Base-by-base conservation (phyloP, 1,284 basidiomycete genomes). In the Porodaedalea pini region DNA sequence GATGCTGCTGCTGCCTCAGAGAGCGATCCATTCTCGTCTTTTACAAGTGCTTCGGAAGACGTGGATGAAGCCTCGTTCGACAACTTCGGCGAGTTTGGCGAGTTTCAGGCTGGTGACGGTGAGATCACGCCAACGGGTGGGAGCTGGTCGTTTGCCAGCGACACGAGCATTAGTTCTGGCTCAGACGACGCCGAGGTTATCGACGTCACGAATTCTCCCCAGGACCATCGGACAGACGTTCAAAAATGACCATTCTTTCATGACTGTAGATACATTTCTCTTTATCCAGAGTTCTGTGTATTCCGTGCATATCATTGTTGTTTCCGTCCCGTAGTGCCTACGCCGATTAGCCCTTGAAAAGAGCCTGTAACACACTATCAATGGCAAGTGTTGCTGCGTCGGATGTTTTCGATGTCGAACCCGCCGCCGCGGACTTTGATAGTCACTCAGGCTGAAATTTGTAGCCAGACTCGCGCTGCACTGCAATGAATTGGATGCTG, bases 31-130 rank as follows among this genome's bases (percentile, higher is more conserved):
- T 54, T 54, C 44, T 36, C 29, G 63, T 79, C 80, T 1, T 88
- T 90, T 69, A 78, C 75, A 1, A 83, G 82, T 67, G 74, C 78
- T 1, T 25, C 83, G 80, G 58, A 77, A 57, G 61, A 67, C 61
- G 63, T 75, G 48, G 82, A 82, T 19, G 81, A 86, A 27, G 75
- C 79, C 1, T 80, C 82, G 1, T 86, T 87, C 63, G 84, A 86
- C 41, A 77, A 75, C 23, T 87, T 86, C 65, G 83, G 83, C 27
- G 88, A 90, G 63, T 90, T 92, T 68, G 86, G 86, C 8, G 90
- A 90, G 60, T 92, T 92, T 66, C 88, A 88, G 63, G 76, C 74
- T 54, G 79, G 76, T 17, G 78, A 80, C 32, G 84, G 84, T 4
- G 78, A 80, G 48, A 70, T 79, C 43, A 85, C 85, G 50, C 83